Conservation (phyloP, 2,329 filamentous ascomycete species). For the Clonostachys rosea region DNA sequence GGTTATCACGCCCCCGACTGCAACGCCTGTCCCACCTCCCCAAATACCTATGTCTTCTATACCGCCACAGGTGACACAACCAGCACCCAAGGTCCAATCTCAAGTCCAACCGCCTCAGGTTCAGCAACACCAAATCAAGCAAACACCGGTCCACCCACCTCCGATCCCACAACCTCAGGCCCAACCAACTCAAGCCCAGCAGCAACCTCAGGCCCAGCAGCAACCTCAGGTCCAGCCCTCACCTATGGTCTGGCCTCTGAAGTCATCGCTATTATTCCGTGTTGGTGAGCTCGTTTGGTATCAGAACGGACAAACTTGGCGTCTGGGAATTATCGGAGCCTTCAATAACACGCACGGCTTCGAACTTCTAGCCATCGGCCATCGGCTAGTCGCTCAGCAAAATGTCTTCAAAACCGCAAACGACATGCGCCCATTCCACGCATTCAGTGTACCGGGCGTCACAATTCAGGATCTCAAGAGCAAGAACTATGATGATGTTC, state of each 20-base stretch:
- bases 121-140: conserved; percentile 5
- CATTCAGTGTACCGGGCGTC: conserved; percentile 43
- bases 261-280: conserved; percentile 33
- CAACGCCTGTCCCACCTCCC: background rate
- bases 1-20: conserved; percentile 2
- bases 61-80: background rate
- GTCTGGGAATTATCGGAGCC: conserved; percentile 37
- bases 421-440: conserved; percentile 44
- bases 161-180: conserved; percentile 3
- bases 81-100: background rate
- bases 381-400: conserved; percentile 28
- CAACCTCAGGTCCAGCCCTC: conserved; percentile 11
- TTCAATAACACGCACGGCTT: conserved; percentile 16
- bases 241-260: conserved; percentile 20
- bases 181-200: conserved; percentile 8
- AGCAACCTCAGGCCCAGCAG: conserved; percentile 3
- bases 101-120: conserved; percentile 4
- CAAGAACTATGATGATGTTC: conserved; percentile 31
- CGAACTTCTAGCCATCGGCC: conserved; percentile 34
- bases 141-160: background rate
- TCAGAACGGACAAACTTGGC: conserved; percentile 39
- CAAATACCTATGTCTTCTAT: background rate
- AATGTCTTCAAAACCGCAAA: conserved; percentile 29
- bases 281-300: conserved; percentile 47
- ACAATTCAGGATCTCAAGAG: conserved; percentile 29